Evolutionary conservation across 805 yeast species (phyloP).

Genomic region (Metschnikowia similis): DNA sequence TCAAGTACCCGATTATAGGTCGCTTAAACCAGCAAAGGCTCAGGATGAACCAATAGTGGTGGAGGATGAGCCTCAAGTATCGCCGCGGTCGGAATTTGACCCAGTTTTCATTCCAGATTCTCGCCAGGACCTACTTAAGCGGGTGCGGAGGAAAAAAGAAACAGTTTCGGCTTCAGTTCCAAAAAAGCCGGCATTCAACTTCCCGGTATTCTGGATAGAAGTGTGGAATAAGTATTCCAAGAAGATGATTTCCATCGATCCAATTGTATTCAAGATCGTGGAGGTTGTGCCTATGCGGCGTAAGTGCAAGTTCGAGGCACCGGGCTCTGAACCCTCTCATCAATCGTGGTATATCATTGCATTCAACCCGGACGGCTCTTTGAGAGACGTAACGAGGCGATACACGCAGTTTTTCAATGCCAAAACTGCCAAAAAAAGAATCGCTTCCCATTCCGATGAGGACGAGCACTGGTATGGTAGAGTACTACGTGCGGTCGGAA

Average conservation of each 20-base stretch:
- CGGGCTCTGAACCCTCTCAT: conserved; percentile 52
- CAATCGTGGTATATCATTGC: conserved; percentile 73
- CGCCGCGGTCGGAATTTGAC: conserved; percentile 15
- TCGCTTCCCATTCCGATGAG: conserved; percentile 51
- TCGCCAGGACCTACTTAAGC: conserved; percentile 11
- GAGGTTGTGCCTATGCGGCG: conserved; percentile 55
- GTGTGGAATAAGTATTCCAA: conserved; percentile 77
- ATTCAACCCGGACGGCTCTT: conserved; percentile 59
- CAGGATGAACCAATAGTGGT: conserved; percentile 4
- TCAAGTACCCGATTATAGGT: conserved; percentile 76
- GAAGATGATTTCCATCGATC: conserved; percentile 85
- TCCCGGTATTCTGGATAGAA: conserved; percentile 89
- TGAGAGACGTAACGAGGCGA: conserved; percentile 80
- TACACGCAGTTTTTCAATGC: conserved; percentile 71
- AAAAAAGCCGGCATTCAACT: conserved; percentile 22
- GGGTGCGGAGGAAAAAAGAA: conserved; percentile 2
- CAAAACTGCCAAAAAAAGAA: conserved; percentile 67
- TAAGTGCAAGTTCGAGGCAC: conserved; percentile 68
- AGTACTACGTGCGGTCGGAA: conserved; percentile 34
- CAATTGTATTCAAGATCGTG: conserved; percentile 58
- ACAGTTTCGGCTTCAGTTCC: neutral
- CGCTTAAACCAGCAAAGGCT: conserved; percentile 11
- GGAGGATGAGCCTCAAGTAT: neutral
- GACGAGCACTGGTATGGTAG: conserved; percentile 59
- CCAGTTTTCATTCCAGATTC: conserved; percentile 18